Conservation (phyloP, 2,329 filamentous ascomycete genomes). For the Pseudogymnoascus verrucosus region DNA sequence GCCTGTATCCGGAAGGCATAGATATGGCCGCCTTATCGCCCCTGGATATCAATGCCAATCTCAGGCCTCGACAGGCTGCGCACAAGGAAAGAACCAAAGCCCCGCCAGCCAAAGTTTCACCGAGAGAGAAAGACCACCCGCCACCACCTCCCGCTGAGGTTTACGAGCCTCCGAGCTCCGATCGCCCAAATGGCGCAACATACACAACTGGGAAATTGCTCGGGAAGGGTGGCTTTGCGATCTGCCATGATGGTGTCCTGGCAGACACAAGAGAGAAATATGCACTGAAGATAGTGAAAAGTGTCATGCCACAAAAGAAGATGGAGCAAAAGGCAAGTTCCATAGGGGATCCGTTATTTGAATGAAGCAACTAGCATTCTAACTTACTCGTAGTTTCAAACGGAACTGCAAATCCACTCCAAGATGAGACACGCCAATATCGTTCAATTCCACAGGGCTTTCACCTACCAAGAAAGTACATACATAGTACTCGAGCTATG, state of each 20-base stretch:
- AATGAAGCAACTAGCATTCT: constrained; percentile 1
- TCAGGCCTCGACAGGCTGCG: constrained; percentile 33
- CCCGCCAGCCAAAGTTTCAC: constrained; percentile 35
- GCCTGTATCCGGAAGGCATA: constrained; percentile 33
- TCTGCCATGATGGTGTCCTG: constrained; percentile 67
- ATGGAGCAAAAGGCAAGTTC: constrained; percentile 69
- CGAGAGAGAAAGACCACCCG: constrained; percentile 55
- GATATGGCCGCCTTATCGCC: constrained; percentile 58
- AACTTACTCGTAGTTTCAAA: constrained; percentile 49
- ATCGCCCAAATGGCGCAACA: constrained; percentile 60
- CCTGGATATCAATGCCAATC: constrained; percentile 55
- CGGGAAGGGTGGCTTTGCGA: constrained; percentile 75
- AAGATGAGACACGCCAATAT: constrained; percentile 96
- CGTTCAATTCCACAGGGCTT: constrained; percentile 89
- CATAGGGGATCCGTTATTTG: not conserved
- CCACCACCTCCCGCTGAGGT: constrained; percentile 55
- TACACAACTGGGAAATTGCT: constrained; percentile 69
- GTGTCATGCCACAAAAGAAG: constrained; percentile 66
- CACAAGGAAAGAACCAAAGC: constrained; percentile 44
- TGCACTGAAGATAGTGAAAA: constrained; percentile 77
- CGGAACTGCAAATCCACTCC: constrained; percentile 93
- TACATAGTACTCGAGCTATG: constrained; percentile 93
- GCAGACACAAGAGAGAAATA: constrained; percentile 58
- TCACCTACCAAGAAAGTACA: constrained; percentile 80
- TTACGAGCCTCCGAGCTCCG: constrained; percentile 55